Evolutionary conservation across 2,329 filamentous ascomycete species (phyloP).

Genomic region (Fusarium solani-melongenae): DNA sequence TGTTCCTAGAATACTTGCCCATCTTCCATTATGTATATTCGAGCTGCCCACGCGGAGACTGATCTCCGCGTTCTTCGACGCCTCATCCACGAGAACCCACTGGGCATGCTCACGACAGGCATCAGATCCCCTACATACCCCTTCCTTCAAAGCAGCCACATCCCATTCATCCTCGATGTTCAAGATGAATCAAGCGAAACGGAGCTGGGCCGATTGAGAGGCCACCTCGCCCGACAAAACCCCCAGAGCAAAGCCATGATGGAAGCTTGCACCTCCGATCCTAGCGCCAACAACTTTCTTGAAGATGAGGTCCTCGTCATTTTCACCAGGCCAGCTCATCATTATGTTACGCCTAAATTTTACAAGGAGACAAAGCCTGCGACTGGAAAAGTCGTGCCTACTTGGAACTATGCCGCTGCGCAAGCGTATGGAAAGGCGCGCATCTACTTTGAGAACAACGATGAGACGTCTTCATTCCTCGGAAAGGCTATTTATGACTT

Average conservation of each 20-base stretch:
- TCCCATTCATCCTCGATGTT: constrained; percentile 69
- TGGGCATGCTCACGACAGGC: constrained; percentile 72
- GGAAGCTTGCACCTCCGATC: constrained; percentile 48
- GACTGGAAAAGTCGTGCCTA: constrained; percentile 75
- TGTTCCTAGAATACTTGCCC: too few relatives aligned
- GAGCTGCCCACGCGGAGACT: constrained; percentile 59
- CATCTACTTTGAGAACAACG: constrained; percentile 61
- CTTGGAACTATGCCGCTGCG: constrained; percentile 76
- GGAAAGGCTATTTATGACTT: constrained; percentile 63
- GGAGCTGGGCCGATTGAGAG: constrained; percentile 59
- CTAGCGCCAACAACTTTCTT: constrained; percentile 37
- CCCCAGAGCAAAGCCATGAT: constrained; percentile 72
- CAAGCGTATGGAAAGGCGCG: constrained; percentile 70
- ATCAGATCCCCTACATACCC: constrained; percentile 60
- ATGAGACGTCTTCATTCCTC: constrained; percentile 58
- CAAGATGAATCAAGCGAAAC: constrained; percentile 52
- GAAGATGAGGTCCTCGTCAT: constrained; percentile 70
- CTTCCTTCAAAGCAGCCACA: constrained; percentile 67
- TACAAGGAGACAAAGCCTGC: constrained; percentile 73
- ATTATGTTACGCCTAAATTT: constrained; percentile 77
- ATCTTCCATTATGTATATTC: constrained; percentile 31
- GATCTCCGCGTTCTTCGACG: constrained; percentile 60
- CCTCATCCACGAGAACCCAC: constrained; percentile 68
- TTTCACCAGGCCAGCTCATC: constrained; percentile 67
- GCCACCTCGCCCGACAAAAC: constrained; percentile 71